phyloP scores from a whole-genome alignment of 1,284 basidiomycete species.

The Rhodotorula mucilaginosa region DNA sequence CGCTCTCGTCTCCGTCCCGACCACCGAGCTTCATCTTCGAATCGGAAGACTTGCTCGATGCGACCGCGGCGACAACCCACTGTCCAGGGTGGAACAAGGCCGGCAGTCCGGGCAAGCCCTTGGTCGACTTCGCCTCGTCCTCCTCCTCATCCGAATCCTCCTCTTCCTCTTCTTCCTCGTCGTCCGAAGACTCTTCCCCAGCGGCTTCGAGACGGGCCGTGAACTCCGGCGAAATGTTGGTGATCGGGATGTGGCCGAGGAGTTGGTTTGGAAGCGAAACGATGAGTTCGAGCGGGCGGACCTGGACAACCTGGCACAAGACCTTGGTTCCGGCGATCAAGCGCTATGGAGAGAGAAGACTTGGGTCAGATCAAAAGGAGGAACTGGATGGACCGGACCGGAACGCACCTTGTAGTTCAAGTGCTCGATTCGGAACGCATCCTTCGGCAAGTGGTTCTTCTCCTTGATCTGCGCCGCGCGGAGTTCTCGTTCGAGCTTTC shows the following conservation, averaged over 20 bases:
- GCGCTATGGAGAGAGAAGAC: conserved; percentile 56
- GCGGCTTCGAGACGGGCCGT: conserved; percentile 66
- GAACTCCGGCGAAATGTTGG: conserved; percentile 81
- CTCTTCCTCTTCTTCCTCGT: conserved; percentile 52
- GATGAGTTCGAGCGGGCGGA: conserved; percentile 86
- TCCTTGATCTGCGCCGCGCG: conserved; percentile 25
- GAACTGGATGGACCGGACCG: neutral
- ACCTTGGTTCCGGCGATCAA: conserved; percentile 80
- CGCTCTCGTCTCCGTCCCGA: conserved; percentile 59
- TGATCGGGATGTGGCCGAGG: conserved; percentile 91
- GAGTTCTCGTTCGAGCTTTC: conserved; percentile 42
- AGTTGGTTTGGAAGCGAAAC: conserved; percentile 94
- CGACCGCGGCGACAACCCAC: conserved; percentile 78
- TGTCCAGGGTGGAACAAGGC: conserved; percentile 81
- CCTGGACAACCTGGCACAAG: conserved; percentile 77
- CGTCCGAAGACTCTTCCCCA: conserved; percentile 52
- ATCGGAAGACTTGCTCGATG: conserved; percentile 48
- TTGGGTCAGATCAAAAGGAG: conserved; percentile 3
- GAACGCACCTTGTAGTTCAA: conserved; percentile 81
- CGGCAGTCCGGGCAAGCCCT: conserved; percentile 53
- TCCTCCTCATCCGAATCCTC: conserved; percentile 53
- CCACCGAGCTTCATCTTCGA: conserved; percentile 30
- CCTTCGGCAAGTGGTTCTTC: conserved; percentile 51
- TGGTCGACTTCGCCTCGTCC: conserved; percentile 45
- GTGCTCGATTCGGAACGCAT: conserved; percentile 74